Conservation (phyloP, 306 rosid species). For the Cucurbita pepo region DNA sequence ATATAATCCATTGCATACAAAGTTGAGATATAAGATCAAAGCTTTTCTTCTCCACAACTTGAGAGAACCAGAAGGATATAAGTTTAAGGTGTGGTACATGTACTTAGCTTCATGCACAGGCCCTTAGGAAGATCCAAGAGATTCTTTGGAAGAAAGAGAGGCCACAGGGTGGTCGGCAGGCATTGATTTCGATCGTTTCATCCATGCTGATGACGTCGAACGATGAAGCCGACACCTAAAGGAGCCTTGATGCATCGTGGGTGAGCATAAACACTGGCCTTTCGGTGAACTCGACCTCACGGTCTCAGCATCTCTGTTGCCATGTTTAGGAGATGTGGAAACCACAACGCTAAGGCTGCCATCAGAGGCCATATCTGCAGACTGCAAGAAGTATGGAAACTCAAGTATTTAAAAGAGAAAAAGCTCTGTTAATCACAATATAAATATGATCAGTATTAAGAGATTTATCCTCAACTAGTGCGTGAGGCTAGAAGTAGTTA, state of each 20-base stretch:
- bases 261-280: conserved; percentile 76
- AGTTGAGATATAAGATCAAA: background rate
- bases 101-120: background rate
- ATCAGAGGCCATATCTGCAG: background rate
- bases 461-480: background rate
- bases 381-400: conserved; percentile 1
- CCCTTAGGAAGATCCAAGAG: conserved; percentile 16
- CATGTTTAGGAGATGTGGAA: conserved; percentile 31
- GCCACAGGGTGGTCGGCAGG: conserved; percentile 19
- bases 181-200: conserved; percentile 54
- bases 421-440: background rate
- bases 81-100: background rate
- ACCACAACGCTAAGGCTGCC: background rate
- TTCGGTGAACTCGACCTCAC: conserved; percentile 20
- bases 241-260: conserved; percentile 77
- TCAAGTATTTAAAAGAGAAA: background rate
- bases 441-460: conserved; percentile 3
- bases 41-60: background rate
- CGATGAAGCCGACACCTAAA: conserved; percentile 83
- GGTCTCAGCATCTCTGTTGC: conserved; percentile 12
- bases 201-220: conserved; percentile 19
- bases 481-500: conserved; percentile 14
- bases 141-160: conserved; percentile 19
- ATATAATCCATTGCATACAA: background rate
- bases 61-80: background rate